A percentile compares a stretch with the other conserved stretches of the same genome.
Evolutionary conservation across 805 yeast genomes (phyloP).

Genomic region (Candida taoyuanica): DNA sequence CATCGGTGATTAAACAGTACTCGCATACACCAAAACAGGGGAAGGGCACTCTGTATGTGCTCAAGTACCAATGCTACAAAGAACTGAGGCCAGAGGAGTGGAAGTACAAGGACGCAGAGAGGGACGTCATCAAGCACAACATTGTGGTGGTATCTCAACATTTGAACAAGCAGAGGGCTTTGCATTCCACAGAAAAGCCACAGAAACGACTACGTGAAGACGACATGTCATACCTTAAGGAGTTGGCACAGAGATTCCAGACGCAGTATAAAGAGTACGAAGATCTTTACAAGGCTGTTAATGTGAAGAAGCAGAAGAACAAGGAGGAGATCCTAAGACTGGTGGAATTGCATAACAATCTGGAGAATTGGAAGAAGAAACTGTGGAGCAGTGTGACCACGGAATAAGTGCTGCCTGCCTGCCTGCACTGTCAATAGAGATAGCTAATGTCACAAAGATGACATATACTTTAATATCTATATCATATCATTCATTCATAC

Average conservation of each 20-base stretch:
- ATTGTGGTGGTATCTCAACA: too few species aligned
- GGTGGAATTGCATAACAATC: slow-evolving; percentile 45
- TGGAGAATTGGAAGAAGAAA: slow-evolving; percentile 51
- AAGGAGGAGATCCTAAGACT: slow-evolving; percentile 32
- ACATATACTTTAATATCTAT: too few species aligned
- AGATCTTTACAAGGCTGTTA: slow-evolving; percentile 33
- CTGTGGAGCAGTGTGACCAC: slow-evolving; percentile 40
- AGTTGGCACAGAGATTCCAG: slow-evolving; percentile 44
- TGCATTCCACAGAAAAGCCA: neutral
- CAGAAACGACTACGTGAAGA: slow-evolving; percentile 9
- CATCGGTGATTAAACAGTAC: too few species aligned
- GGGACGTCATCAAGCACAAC: slow-evolving; percentile 14
- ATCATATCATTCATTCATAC: too few species aligned
- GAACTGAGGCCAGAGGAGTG: slow-evolving; percentile 18
- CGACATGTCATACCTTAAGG: slow-evolving; percentile 33
- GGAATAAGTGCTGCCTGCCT: too few species aligned
- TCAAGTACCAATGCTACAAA: slow-evolving; percentile 34
- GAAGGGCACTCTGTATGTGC: slow-evolving; percentile 29
- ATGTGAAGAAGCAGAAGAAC: slow-evolving; percentile 5
- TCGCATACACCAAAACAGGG: too few species aligned
- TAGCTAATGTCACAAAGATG: neutral
- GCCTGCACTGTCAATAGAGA: too few species aligned
- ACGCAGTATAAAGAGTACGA: slow-evolving; percentile 46
- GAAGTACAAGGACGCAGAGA: slow-evolving; percentile 7
- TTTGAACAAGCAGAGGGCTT: too few species aligned